These are phyloP conservation scores for Scheffersomyces spartinae DNA, from an alignment of 805 yeast species.

Conservation along the genomic window DNA sequence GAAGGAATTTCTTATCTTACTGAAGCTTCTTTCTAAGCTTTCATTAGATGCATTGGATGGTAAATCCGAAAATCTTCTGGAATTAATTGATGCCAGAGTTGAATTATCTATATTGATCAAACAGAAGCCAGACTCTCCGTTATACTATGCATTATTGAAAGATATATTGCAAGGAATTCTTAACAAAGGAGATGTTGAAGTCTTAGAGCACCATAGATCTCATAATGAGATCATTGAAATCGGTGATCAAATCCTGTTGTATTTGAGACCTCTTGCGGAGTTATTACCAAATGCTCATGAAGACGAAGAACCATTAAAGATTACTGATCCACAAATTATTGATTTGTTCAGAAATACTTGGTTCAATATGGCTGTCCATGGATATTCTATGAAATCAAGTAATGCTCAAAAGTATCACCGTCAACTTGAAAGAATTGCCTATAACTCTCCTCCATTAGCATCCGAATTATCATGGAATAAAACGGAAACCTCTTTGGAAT, in stretches of 20 bases:
- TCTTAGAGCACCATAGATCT: constrained; percentile 67
- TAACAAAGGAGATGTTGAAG: constrained; percentile 69
- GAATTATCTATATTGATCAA: constrained; percentile 30
- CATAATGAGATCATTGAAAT: constrained; percentile 59
- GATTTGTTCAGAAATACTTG: constrained; percentile 76
- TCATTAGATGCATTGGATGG: constrained; percentile 32
- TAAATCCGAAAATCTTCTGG: constrained; percentile 24
- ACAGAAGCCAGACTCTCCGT: constrained; percentile 26
- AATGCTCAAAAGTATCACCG: constrained; percentile 35
- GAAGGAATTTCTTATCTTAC: constrained; percentile 55
- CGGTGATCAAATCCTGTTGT: constrained; percentile 55
- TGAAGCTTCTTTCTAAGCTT: constrained; percentile 44
- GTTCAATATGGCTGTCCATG: constrained; percentile 91
- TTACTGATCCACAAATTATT: constrained; percentile 37
- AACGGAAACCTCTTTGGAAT: constrained; percentile 83
- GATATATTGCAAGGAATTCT: constrained; percentile 60
- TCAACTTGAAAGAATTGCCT: constrained; percentile 62
- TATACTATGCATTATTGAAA: constrained; percentile 45
- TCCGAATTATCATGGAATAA: constrained; percentile 70
- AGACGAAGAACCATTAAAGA: constrained; percentile 30
- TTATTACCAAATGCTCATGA: constrained; percentile 48
- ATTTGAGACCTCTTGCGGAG: constrained; percentile 64
- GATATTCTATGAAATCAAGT: constrained; percentile 54
- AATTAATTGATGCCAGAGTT: constrained; percentile 39
- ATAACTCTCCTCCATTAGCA: constrained; percentile 79